A percentile compares a stretch with the other conserved stretches of the same genome.
Evolutionary conservation across 345 rosid genomes (phyloP).

Genomic region (Salix suchowensis): DNA sequence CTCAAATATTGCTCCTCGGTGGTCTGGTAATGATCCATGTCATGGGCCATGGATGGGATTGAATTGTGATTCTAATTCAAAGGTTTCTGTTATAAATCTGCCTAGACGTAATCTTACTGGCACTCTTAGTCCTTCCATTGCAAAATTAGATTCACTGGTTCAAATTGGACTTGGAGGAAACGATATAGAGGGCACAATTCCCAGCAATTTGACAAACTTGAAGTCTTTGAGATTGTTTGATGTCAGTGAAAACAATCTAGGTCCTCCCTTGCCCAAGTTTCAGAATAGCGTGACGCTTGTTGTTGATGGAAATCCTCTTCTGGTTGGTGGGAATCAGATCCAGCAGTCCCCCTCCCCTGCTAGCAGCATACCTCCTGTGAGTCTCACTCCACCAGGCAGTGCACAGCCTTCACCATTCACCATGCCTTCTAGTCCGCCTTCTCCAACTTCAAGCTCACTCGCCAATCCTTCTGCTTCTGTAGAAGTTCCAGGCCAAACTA

Average conservation of each 20-base stretch:
- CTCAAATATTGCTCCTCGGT: constrained; percentile 28
- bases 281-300: constrained; percentile 30
- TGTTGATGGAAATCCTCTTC: constrained; percentile 39
- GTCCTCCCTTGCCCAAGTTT: constrained; percentile 47
- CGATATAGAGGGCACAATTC: constrained; percentile 33
- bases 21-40: constrained; percentile 54
- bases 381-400: constrained; percentile 13
- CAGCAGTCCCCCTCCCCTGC: constrained; percentile 10
- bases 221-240: constrained; percentile 39
- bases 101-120: constrained; percentile 43
- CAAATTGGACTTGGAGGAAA: constrained; percentile 40
- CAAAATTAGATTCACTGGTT: constrained; percentile 34
- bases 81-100: constrained; percentile 37
- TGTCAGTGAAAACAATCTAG: constrained; percentile 35
- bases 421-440: constrained; percentile 22
- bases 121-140: constrained; percentile 38
- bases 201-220: constrained; percentile 35
- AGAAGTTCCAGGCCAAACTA: constrained; percentile 6
- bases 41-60: constrained; percentile 40
- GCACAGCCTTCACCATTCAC: constrained; percentile 6
- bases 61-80: constrained; percentile 31
- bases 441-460: constrained; percentile 14
- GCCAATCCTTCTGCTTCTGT: constrained; percentile 8
- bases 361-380: constrained; percentile 16
- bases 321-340: constrained; percentile 21